Evolutionary conservation across 805 yeast genomes (phyloP).

Genomic region (Starmera caribaea): DNA sequence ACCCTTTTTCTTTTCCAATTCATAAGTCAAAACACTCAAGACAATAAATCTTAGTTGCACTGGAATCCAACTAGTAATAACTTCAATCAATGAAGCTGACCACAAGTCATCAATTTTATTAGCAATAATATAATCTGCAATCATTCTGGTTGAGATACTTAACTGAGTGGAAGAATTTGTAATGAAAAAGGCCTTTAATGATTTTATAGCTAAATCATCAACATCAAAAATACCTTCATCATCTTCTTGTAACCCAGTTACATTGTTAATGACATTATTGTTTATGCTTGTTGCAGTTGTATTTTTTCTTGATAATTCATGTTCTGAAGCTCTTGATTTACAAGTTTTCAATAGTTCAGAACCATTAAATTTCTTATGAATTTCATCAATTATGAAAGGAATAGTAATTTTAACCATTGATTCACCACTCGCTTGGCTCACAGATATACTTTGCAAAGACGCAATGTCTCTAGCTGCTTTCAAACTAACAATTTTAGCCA

Average conservation of each 20-base stretch:
- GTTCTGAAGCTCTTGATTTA: slow-evolving; percentile 8
- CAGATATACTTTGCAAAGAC: slow-evolving; percentile 17
- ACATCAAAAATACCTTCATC: slow-evolving; percentile 6
- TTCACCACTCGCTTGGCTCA: slow-evolving; percentile 4
- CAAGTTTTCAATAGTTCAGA: slow-evolving; percentile 1
- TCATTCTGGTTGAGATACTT: slow-evolving; percentile 41
- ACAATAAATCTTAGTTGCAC: slow-evolving; percentile 67
- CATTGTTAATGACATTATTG: slow-evolving; percentile 2
- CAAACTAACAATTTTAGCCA: slow-evolving; percentile 30
- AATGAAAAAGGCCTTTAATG: slow-evolving; percentile 54
- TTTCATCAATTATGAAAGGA: slow-evolving; percentile 11
- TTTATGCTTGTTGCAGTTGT: slow-evolving; percentile 3
- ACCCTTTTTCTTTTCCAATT: slow-evolving; percentile 15
- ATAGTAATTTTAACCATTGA: slow-evolving; percentile 10
- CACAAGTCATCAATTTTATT: slow-evolving; percentile 30
- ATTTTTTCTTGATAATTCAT: slow-evolving; percentile 14
- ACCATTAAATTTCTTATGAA: slow-evolving; percentile 9
- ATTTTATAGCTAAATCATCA: slow-evolving; percentile 23
- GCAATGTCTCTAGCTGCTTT: slow-evolving; percentile 33
- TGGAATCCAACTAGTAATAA: slow-evolving; percentile 70
- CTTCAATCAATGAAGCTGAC: slow-evolving; percentile 49
- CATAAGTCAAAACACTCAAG: slow-evolving; percentile 36
- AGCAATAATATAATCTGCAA: slow-evolving; percentile 34
- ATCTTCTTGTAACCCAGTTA: slow-evolving; percentile 6
- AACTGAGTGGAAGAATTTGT: slow-evolving; percentile 56